Evolutionary conservation across 352 stramenopile species (phyloP).

Genomic region (Globisporangium sylvaticum): DNA sequence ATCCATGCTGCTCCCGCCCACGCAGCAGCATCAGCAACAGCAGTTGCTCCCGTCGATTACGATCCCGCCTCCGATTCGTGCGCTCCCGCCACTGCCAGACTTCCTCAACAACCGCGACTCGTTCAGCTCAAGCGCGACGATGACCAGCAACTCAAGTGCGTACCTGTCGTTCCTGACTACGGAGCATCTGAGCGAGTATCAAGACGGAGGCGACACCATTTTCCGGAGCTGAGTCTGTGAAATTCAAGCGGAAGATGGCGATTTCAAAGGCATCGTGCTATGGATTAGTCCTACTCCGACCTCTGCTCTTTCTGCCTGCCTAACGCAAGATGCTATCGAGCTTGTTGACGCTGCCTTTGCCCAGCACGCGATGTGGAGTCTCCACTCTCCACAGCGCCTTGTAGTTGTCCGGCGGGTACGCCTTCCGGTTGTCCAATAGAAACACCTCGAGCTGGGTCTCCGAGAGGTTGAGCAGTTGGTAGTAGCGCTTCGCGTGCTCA

Average conservation of each 20-base stretch:
- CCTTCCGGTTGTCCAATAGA: conserved; percentile 63
- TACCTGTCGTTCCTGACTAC: conserved; percentile 50
- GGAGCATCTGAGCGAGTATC: conserved; percentile 39
- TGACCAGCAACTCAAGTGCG: conserved; percentile 19
- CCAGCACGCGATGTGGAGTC: conserved; percentile 63
- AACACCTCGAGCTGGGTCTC: conserved; percentile 81
- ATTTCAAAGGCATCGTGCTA: neutral
- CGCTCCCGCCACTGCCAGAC: conserved; percentile 53
- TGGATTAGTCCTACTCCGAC: neutral
- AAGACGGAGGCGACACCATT: conserved; percentile 33
- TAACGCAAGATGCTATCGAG: conserved; percentile 77
- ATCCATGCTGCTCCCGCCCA: neutral
- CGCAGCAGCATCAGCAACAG: conserved; percentile 11
- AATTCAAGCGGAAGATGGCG: neutral
- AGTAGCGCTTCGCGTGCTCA: conserved; percentile 78
- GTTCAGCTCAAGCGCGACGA: conserved; percentile 39
- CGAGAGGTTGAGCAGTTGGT: conserved; percentile 61
- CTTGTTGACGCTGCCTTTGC: conserved; percentile 80
- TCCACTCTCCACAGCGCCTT: conserved; percentile 74
- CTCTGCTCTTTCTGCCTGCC: neutral
- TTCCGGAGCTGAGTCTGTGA: conserved; percentile 35
- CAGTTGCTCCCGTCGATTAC: conserved; percentile 48
- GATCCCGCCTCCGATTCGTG: conserved; percentile 34
- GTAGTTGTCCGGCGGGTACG: conserved; percentile 57
- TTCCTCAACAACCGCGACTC: conserved; percentile 61